A percentile compares a stretch with the other conserved stretches of the same genome.
Conservation (phyloP, 2,329 filamentous ascomycete species). For the Botryotinia calthae region DNA sequence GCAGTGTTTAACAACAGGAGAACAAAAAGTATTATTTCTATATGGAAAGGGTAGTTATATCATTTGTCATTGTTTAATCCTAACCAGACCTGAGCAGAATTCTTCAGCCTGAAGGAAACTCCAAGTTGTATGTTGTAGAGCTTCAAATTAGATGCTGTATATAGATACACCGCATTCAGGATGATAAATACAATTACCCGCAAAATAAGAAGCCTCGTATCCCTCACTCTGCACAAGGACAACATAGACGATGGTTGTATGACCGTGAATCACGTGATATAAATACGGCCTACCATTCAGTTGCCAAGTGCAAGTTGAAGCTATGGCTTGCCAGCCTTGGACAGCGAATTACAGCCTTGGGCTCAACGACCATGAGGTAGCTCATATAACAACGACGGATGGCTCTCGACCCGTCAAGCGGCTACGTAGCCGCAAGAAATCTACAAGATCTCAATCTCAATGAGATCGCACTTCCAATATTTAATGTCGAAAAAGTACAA, state of each 20-base stretch:
- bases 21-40: background rate
- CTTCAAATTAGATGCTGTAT: constrained; percentile 6
- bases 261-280: background rate
- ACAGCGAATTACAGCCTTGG: constrained; percentile 32
- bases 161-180: background rate
- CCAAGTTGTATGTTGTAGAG: background rate
- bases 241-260: background rate
- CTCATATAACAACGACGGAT: constrained; percentile 45
- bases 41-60: background rate
- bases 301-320: constrained; percentile 6
- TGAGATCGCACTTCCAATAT: constrained; percentile 74
- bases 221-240: background rate
- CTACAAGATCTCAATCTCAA: constrained; percentile 57
- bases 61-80: background rate
- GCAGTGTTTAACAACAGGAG: background rate
- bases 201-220: constrained; percentile 7
- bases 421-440: constrained; percentile 66
- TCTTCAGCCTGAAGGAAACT: background rate
- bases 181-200: constrained; percentile 1
- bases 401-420: constrained; percentile 68
- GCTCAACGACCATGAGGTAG: constrained; percentile 35
- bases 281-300: background rate
- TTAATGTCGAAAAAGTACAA: constrained; percentile 89
- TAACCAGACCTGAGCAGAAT: background rate
- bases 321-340: constrained; percentile 30